These are phyloP conservation scores for Diaporthe batatas DNA, from an alignment of 2,329 filamentous ascomycete genomes.

Conservation along the genomic window DNA sequence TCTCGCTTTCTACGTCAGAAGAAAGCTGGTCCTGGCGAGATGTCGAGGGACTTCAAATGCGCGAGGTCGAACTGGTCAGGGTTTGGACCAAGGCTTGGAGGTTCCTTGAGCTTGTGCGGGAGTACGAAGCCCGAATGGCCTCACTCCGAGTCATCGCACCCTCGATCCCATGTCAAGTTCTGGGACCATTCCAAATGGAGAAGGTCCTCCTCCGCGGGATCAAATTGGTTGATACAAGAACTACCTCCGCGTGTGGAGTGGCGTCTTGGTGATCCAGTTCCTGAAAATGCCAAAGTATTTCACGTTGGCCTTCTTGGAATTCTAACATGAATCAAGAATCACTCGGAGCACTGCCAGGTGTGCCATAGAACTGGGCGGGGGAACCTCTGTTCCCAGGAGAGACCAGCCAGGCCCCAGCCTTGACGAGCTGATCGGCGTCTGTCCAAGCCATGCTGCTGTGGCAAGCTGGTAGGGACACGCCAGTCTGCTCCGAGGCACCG, in stretches of 20 bases:
- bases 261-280: slow-evolving; percentile 34
- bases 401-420: too few relatives aligned
- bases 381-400: neutral
- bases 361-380: neutral
- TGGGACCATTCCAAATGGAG: slow-evolving; percentile 37
- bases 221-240: neutral
- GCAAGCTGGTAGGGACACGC: too few relatives aligned
- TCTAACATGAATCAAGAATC: too few relatives aligned
- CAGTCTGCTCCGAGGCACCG: too few relatives aligned
- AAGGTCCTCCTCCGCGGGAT: neutral
- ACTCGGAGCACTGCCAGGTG: too few relatives aligned
- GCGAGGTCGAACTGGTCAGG: slow-evolving; percentile 6
- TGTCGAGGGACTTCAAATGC: neutral
- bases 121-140: slow-evolving; percentile 12
- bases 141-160: neutral
- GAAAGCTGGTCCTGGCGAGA: neutral
- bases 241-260: slow-evolving; percentile 40
- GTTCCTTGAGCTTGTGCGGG: slow-evolving; percentile 17
- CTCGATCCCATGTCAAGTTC: slow-evolving; percentile 37
- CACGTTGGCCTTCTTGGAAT: neutral
- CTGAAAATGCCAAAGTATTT: slow-evolving; percentile 2
- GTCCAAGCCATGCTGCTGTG: too few relatives aligned
- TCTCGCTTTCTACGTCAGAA: neutral
- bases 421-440: too few relatives aligned
- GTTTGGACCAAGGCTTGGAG: neutral